phyloP scores from a whole-genome alignment of 2,329 filamentous ascomycete species.

The Fusarium nelsonii region DNA sequence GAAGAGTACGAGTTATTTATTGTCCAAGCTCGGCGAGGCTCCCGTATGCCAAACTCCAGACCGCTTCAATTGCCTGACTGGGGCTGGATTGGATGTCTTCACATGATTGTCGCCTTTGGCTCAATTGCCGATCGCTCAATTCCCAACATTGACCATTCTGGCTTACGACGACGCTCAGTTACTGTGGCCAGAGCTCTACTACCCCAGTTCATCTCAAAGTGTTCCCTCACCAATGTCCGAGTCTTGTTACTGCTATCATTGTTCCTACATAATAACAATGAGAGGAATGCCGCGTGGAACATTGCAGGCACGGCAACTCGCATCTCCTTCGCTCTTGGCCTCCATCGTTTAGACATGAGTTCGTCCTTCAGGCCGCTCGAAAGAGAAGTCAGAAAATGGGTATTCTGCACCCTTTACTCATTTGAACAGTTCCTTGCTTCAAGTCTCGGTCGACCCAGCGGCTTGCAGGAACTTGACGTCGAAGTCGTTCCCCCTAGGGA shows the following conservation, averaged over 20 bases:
- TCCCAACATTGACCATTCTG: constrained; percentile 46
- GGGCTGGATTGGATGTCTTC: constrained; percentile 54
- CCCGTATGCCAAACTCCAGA: constrained; percentile 11
- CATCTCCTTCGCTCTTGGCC: constrained; percentile 50
- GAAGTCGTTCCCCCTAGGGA: constrained; percentile 50
- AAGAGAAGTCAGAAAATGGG: constrained; percentile 52
- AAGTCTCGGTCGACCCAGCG: constrained; percentile 53
- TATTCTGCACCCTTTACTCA: constrained; percentile 54
- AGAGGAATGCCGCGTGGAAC: constrained; percentile 55
- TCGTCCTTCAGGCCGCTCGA: constrained; percentile 51
- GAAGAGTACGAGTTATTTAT: constrained; percentile 52
- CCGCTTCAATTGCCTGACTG: constrained; percentile 44
- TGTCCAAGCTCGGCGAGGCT: constrained; percentile 27
- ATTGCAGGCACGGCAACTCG: constrained; percentile 51
- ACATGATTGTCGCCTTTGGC: constrained; percentile 55
- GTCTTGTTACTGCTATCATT: constrained; percentile 41
- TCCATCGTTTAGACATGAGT: constrained; percentile 50
- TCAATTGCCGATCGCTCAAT: constrained; percentile 48
- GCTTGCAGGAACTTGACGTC: constrained; percentile 53
- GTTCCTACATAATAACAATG: constrained; percentile 56
- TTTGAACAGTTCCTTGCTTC: constrained; percentile 55
- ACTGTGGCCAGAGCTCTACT: constrained; percentile 14
- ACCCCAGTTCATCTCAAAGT: constrained; percentile 39
- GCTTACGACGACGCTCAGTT: constrained; percentile 40
- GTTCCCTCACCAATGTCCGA: constrained; percentile 30